Percentiles rank a stretch among this genome's conserved stretches.
Conservation (phyloP, 2,329 filamentous ascomycete genomes). For the Passalora sequoiae region DNA sequence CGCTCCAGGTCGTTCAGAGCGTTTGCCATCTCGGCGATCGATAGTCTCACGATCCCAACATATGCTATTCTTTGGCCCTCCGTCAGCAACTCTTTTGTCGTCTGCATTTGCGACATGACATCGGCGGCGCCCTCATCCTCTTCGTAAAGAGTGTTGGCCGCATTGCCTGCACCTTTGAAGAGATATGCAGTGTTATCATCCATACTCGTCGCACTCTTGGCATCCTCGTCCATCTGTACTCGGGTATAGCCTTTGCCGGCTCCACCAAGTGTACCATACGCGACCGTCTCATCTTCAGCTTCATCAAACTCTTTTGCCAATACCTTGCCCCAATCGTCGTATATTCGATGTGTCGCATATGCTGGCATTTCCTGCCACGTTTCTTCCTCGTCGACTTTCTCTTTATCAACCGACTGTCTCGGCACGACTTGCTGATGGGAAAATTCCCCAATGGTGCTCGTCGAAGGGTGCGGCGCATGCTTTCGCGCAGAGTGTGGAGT, state of each 20-base stretch:
- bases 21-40: slow-evolving; percentile 71
- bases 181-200: slow-evolving; percentile 96
- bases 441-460: slow-evolving; percentile 64
- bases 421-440: slow-evolving; percentile 76
- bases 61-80: slow-evolving; percentile 96
- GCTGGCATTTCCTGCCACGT: slow-evolving; percentile 94
- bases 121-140: slow-evolving; percentile 70
- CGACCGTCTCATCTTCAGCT: slow-evolving; percentile 62
- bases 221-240: slow-evolving; percentile 92
- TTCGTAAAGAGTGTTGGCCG: slow-evolving; percentile 54
- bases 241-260: slow-evolving; percentile 93
- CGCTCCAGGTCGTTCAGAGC: slow-evolving; percentile 59
- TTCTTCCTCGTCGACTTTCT: slow-evolving; percentile 57
- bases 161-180: slow-evolving; percentile 64
- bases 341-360: slow-evolving; percentile 87
- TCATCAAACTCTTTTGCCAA: slow-evolving; percentile 74
- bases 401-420: slow-evolving; percentile 36
- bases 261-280: slow-evolving; percentile 74
- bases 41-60: slow-evolving; percentile 79
- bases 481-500: slow-evolving; percentile 10
- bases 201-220: slow-evolving; percentile 87
- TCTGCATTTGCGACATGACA: slow-evolving; percentile 82
- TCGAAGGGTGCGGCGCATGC: slow-evolving; percentile 20
- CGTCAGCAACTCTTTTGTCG: slow-evolving; percentile 90
- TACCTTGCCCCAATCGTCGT: slow-evolving; percentile 86